A percentile compares a stretch with the other conserved stretches of the same genome.
Evolutionary conservation across 495 filamentous ascomycete species (phyloP).

Genomic region (Podospora pseudoanserina): DNA sequence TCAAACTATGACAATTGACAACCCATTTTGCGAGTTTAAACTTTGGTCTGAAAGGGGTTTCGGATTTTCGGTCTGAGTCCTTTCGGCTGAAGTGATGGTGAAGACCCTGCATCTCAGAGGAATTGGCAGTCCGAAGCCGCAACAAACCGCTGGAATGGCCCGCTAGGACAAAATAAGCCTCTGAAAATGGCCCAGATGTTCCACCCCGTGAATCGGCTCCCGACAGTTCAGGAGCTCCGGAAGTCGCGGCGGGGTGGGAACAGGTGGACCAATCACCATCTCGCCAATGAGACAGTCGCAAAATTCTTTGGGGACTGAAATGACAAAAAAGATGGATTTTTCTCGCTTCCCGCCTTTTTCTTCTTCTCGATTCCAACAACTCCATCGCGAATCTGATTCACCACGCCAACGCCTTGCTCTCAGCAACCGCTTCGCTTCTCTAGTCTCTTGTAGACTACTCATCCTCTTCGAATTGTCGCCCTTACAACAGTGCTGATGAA

Average conservation of each 20-base stretch:
- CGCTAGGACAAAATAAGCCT: background rate
- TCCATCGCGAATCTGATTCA: conserved; percentile 2
- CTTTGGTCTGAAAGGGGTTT: background rate
- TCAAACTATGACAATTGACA: background rate
- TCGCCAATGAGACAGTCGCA: conserved; percentile 12
- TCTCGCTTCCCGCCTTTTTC: conserved; percentile 12
- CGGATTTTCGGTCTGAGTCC: background rate
- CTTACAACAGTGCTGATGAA: conserved; percentile 74
- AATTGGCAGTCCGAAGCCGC: conserved; percentile 15
- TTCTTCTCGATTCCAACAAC: conserved; percentile 1
- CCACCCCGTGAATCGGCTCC: conserved; percentile 10
- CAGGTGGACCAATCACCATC: conserved; percentile 14
- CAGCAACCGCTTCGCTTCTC: conserved; percentile 12
- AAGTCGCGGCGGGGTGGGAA: no score
- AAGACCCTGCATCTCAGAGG: background rate
- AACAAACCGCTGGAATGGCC: conserved; percentile 5
- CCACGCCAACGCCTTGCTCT: background rate
- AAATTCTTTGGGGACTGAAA: conserved; percentile 16
- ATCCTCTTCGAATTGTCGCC: conserved; percentile 26
- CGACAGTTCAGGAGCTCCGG: background rate
- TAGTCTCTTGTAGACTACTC: conserved; percentile 3
- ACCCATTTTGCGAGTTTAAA: background rate
- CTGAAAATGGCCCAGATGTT: conserved; percentile 4
- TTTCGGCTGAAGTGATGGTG: background rate
- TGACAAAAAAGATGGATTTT: conserved; percentile 11